Evolutionary conservation across 2,329 filamentous ascomycete genomes (phyloP).

Genomic region (Cercospora sojina): DNA sequence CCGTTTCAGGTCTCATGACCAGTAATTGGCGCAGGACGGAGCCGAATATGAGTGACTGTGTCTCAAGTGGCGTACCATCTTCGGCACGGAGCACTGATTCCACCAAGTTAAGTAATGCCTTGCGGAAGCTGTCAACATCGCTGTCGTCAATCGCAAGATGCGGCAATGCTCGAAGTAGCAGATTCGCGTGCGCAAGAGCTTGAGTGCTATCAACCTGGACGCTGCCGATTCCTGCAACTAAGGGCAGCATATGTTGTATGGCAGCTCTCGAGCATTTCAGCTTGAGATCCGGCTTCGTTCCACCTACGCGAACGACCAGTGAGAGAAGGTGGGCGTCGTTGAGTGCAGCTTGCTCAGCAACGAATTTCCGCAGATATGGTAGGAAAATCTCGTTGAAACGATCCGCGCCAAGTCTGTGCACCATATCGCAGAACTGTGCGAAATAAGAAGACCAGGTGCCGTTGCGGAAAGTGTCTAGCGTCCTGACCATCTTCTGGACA

Average conservation of each 20-base stretch:
- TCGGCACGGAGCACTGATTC: slow-evolving; percentile 14
- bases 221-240: not conserved
- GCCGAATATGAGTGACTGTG: slow-evolving; percentile 26
- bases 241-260: not conserved
- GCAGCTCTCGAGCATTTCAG: slow-evolving; percentile 14
- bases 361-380: slow-evolving; percentile 80
- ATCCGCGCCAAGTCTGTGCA: slow-evolving; percentile 69
- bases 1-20: not conserved
- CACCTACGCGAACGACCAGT: slow-evolving; percentile 19
- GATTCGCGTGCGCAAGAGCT: slow-evolving; percentile 18
- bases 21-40: slow-evolving; percentile 27
- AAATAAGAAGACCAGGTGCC: slow-evolving; percentile 70
- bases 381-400: slow-evolving; percentile 78
- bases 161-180: slow-evolving; percentile 22
- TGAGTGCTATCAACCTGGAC: not conserved
- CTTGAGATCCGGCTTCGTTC: slow-evolving; percentile 11
- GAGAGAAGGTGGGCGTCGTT: slow-evolving; percentile 12
- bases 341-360: slow-evolving; percentile 54
- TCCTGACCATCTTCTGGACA: slow-evolving; percentile 66
- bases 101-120: slow-evolving; percentile 17
- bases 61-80: not conserved
- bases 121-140: slow-evolving; percentile 2
- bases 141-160: slow-evolving; percentile 21
- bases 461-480: slow-evolving; percentile 64
- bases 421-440: slow-evolving; percentile 78